A percentile compares a stretch with the other conserved stretches of the same genome.
phyloP scores from a whole-genome alignment of 1,284 basidiomycete genomes.

The Irpex sp. region DNA sequence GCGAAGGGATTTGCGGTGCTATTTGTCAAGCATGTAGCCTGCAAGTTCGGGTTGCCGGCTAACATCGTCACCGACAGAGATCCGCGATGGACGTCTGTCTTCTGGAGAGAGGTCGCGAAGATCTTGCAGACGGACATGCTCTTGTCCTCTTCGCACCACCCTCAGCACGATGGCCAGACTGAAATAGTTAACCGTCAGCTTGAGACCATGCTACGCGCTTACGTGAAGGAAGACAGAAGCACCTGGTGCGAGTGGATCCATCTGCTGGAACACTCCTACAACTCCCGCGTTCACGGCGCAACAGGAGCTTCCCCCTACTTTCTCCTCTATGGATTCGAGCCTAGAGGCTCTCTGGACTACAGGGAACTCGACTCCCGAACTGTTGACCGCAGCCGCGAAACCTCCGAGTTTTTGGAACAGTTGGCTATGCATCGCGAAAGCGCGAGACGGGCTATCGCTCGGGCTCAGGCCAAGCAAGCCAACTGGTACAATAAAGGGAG shows the following conservation, averaged over 20 bases:
- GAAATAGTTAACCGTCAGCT: constrained; percentile 12
- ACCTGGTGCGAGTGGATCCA: neutral
- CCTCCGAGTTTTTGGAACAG: too few species aligned
- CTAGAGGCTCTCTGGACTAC: neutral
- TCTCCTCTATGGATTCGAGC: neutral
- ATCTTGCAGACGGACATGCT: neutral
- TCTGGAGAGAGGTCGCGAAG: constrained; percentile 20
- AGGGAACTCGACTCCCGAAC: too few species aligned
- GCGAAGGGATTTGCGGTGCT: constrained; percentile 13
- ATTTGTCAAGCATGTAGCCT: constrained; percentile 17
- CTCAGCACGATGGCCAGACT: constrained; percentile 18
- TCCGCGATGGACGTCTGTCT: constrained; percentile 19
- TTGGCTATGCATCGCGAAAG: constrained; percentile 5
- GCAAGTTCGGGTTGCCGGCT: constrained; percentile 19
- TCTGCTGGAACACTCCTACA: neutral
- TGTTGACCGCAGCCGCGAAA: too few species aligned
- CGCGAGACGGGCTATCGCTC: constrained; percentile 13
- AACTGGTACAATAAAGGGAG: constrained; percentile 6
- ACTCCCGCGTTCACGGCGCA: neutral
- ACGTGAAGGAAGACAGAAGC: neutral
- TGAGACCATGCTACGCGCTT: constrained; percentile 6
- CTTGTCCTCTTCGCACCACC: constrained; percentile 24
- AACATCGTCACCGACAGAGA: constrained; percentile 24
- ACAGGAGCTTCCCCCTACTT: neutral
- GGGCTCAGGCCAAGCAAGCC: constrained; percentile 12